Evolutionary conservation across 1,284 basidiomycete genomes (phyloP).

Genomic region (Fomitiporia mediterranea): DNA sequence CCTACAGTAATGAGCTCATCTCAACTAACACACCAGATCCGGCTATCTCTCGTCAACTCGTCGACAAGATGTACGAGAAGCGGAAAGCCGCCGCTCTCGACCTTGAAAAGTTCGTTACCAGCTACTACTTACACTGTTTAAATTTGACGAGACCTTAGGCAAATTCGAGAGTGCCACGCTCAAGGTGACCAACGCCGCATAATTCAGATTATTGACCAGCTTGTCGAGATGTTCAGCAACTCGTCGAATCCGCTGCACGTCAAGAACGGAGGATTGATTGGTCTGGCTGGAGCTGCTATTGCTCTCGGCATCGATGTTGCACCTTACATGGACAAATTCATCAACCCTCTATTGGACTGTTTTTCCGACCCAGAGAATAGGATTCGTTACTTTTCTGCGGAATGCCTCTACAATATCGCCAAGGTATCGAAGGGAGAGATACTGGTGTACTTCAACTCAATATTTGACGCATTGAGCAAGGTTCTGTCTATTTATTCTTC

Average conservation of each 20-base stretch:
- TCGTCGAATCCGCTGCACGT: conserved; percentile 79
- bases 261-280: conserved; percentile 94
- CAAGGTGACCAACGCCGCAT: conserved; percentile 81
- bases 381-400: conserved; percentile 95
- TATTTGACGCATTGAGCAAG: conserved; percentile 96
- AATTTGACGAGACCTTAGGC: conserved; percentile 36
- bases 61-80: conserved; percentile 92
- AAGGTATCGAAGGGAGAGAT: conserved; percentile 99
- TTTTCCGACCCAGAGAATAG: conserved; percentile 94
- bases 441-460: conserved; percentile 95
- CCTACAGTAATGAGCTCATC: conserved; percentile 4
- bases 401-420: conserved; percentile 97
- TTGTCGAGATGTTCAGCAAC: conserved; percentile 89
- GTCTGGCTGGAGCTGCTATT: conserved; percentile 93
- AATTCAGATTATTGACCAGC: conserved; percentile 86
- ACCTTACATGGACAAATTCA: conserved; percentile 90
- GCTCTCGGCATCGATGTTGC: conserved; percentile 92
- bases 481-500: conserved; percentile 40
- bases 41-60: conserved; percentile 43
- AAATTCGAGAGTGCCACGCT: conserved; percentile 83
- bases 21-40: conserved; percentile 13
- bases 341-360: conserved; percentile 87
- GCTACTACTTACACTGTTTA: conserved; percentile 13
- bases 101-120: conserved; percentile 76
- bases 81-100: conserved; percentile 94